Conservation (phyloP, 1,284 basidiomycete species). For the Mycena sp. region DNA sequence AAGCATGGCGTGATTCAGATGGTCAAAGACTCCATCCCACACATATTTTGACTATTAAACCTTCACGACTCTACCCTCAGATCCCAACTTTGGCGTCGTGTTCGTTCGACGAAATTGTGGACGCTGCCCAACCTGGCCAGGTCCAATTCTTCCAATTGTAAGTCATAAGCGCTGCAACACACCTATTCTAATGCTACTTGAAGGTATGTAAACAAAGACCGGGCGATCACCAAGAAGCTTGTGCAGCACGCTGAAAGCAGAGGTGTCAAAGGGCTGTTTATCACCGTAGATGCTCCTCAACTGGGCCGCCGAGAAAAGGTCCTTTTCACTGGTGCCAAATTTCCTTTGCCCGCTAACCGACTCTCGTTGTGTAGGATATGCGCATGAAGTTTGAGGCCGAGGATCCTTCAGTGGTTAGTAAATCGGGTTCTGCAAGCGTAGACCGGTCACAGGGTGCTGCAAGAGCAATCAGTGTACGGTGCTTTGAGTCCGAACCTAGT, state of each 20-base stretch:
- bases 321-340: not conserved
- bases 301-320: slow-evolving; percentile 86
- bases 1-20: slow-evolving; percentile 88
- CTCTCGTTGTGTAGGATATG: slow-evolving; percentile 77
- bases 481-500: not conserved
- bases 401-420: slow-evolving; percentile 76
- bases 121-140: slow-evolving; percentile 79
- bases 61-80: slow-evolving; percentile 52
- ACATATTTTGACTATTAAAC: slow-evolving; percentile 65
- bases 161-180: slow-evolving; percentile 32
- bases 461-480: slow-evolving; percentile 85
- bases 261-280: slow-evolving; percentile 88
- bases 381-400: slow-evolving; percentile 93
- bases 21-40: slow-evolving; percentile 53
- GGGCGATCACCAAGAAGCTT: slow-evolving; percentile 82
- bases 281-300: slow-evolving; percentile 94
- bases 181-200: not conserved
- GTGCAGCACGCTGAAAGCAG: slow-evolving; percentile 87
- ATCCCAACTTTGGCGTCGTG: slow-evolving; percentile 91
- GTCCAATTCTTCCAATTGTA: slow-evolving; percentile 83
- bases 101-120: slow-evolving; percentile 91
- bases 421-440: slow-evolving; percentile 65
- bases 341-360: slow-evolving; percentile 78
- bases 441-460: slow-evolving; percentile 93
- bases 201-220: slow-evolving; percentile 89